These are phyloP conservation scores for Emydomyces testavorans DNA, from an alignment of 2,329 filamentous ascomycete species.

Conservation along the genomic window DNA sequence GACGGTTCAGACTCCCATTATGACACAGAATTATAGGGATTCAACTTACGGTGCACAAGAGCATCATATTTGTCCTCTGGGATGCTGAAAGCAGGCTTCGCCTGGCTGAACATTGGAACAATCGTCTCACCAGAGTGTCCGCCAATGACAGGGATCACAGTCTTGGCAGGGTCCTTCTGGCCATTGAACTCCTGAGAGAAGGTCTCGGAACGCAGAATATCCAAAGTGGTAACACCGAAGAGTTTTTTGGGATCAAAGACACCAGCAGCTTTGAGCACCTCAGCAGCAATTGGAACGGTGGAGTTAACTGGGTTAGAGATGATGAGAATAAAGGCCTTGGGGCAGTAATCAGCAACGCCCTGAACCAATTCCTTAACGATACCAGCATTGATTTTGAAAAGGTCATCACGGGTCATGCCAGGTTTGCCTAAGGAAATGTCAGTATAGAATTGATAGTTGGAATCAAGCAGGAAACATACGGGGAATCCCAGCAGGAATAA, in stretches of 20 bases:
- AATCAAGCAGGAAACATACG: conserved; percentile 47
- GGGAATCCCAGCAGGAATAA: conserved; percentile 96
- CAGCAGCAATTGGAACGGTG: conserved; percentile 91
- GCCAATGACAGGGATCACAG: conserved; percentile 83
- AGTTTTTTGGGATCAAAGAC: conserved; percentile 93
- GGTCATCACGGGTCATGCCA: conserved; percentile 97
- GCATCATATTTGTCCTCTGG: conserved; percentile 82
- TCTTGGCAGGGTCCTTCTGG: conserved; percentile 68
- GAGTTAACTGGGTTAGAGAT: conserved; percentile 99
- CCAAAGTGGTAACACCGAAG: conserved; percentile 96
- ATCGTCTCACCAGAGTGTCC: conserved; percentile 98
- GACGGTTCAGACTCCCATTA: background rate
- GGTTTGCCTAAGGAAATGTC: conserved; percentile 62
- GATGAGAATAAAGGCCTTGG: conserved; percentile 89
- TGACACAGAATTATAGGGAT: background rate
- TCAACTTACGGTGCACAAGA: conserved; percentile 63
- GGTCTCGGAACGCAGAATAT: conserved; percentile 95
- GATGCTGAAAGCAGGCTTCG: conserved; percentile 66
- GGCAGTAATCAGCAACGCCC: conserved; percentile 72
- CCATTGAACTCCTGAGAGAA: conserved; percentile 81
- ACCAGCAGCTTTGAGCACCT: conserved; percentile 85
- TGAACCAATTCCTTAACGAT: conserved; percentile 93
- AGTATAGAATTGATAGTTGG: background rate
- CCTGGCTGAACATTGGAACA: conserved; percentile 91
- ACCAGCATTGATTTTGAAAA: conserved; percentile 99